Percentiles rank a stretch among this genome's conserved stretches.
Evolutionary conservation across 2,329 filamentous ascomycete species (phyloP).

Genomic region (Pleomassaria siparia): DNA sequence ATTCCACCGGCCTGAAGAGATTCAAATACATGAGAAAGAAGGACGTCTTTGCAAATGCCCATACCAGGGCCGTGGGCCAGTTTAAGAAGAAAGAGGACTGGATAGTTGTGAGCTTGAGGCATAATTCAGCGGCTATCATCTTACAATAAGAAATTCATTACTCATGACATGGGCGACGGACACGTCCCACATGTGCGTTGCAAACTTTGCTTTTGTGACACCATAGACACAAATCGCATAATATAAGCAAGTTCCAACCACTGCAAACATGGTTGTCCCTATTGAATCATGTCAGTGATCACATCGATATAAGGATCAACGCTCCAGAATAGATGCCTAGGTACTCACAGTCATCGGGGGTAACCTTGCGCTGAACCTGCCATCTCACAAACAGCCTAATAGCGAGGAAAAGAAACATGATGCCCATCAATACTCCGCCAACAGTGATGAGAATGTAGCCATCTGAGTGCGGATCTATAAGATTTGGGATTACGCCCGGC

Average conservation of each 20-base stretch:
- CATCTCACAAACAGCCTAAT: neutral
- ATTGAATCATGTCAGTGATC: neutral
- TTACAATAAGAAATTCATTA: neutral
- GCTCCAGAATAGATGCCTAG: neutral
- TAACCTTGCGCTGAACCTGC: neutral
- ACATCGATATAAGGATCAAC: neutral
- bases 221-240: constrained; percentile 1
- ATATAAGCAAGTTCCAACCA: neutral
- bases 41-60: neutral
- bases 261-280: neutral
- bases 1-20: neutral
- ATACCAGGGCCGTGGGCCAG: neutral
- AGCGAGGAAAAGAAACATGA: neutral
- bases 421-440: neutral
- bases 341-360: neutral
- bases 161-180: neutral
- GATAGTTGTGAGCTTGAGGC: neutral
- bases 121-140: neutral
- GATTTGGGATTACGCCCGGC: neutral
- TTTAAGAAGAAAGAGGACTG: neutral
- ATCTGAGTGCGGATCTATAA: neutral
- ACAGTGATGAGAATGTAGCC: neutral
- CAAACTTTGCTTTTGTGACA: neutral
- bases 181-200: neutral
- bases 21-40: constrained; percentile 1